Conservation (phyloP, 106 monocot species). For the Triglochin maritima region DNA sequence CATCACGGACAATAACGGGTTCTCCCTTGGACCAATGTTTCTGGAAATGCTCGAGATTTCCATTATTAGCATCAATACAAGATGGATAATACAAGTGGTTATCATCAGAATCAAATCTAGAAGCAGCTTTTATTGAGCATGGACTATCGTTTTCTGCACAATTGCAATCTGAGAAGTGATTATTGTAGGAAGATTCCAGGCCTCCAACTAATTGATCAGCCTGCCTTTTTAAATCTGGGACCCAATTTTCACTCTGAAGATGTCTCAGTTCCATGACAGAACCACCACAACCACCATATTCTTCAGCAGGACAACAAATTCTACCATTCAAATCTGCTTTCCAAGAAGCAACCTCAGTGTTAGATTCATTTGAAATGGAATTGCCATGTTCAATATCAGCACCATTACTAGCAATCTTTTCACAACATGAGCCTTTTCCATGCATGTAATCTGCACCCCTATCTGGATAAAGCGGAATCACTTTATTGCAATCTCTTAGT, state of each 20-base stretch:
- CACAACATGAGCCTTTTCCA: conserved; percentile 22
- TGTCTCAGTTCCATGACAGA: conserved; percentile 34
- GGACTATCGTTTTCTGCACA: conserved; percentile 14
- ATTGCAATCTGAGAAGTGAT: conserved; percentile 5
- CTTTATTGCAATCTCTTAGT: conserved; percentile 10
- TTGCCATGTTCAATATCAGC: background rate
- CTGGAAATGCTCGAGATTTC: conserved; percentile 46
- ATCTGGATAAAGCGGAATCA: conserved; percentile 8
- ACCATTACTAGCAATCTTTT: background rate
- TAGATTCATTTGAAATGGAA: background rate
- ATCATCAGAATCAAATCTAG: conserved; percentile 32
- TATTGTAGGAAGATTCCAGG: background rate
- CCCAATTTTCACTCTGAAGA: conserved; percentile 24
- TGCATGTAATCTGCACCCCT: conserved; percentile 45
- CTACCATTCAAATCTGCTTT: conserved; percentile 21
- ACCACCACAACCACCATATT: conserved; percentile 50
- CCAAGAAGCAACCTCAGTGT: conserved; percentile 19
- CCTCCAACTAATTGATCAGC: conserved; percentile 21
- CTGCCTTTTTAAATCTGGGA: conserved; percentile 17
- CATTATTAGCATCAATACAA: conserved; percentile 16
- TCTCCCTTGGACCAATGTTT: conserved; percentile 58
- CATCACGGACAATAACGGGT: conserved; percentile 57
- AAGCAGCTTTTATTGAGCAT: conserved; percentile 49
- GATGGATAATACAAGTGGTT: conserved; percentile 60
- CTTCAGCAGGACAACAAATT: conserved; percentile 48